These are phyloP conservation scores for Wilcoxina mikolae DNA, from an alignment of 495 filamentous ascomycete genomes.

Conservation along the genomic window DNA sequence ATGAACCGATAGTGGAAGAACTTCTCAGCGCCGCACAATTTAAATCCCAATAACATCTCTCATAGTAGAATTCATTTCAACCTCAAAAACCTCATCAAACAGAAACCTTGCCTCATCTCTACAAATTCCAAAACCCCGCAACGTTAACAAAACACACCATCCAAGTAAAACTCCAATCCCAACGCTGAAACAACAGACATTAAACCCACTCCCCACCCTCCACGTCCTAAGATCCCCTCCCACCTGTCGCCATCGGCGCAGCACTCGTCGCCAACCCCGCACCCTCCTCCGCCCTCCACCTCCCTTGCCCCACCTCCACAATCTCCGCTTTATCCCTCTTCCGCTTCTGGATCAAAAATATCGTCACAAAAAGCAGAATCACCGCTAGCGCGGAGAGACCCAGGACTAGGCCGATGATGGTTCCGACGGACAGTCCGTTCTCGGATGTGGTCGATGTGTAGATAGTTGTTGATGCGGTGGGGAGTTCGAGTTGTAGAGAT, in stretches of 20 bases:
- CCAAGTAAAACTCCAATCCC: neutral
- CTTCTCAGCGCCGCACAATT: neutral
- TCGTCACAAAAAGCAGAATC: neutral
- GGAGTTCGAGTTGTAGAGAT: neutral
- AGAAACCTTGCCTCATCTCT: no score
- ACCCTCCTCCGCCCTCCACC: neutral
- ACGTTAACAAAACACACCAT: neutral
- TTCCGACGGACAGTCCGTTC: neutral
- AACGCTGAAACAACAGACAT: neutral
- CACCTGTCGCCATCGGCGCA: neutral
- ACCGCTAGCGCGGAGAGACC: neutral
- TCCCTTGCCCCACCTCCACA: neutral
- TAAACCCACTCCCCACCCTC: neutral
- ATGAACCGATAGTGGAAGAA: neutral
- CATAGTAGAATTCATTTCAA: neutral
- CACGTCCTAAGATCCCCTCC: neutral
- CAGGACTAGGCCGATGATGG: neutral
- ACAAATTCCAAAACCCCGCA: neutral
- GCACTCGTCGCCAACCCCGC: neutral
- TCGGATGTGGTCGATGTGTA: neutral
- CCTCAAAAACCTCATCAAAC: neutral
- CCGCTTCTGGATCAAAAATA: neutral
- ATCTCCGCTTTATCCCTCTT: neutral
- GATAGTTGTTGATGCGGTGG: neutral
- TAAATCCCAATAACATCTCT: no score